These are phyloP conservation scores for Iris pallida DNA, from an alignment of 116 monocot species.

Conservation along the genomic window DNA sequence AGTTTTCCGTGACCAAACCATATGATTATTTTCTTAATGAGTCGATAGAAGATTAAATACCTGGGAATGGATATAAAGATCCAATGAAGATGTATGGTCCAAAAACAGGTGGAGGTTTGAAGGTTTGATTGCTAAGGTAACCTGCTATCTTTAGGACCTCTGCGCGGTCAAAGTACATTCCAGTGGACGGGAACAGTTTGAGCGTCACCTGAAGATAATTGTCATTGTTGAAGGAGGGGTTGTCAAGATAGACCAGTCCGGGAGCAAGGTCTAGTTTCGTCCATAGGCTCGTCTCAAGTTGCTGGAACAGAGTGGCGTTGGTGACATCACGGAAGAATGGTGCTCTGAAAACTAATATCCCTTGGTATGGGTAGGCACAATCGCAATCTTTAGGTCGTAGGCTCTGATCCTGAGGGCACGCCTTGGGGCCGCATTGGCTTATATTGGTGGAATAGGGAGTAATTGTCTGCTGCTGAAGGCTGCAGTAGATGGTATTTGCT, in stretches of 20 bases:
- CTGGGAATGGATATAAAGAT: conserved; percentile 28
- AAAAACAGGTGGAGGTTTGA: conserved; percentile 35
- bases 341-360: conserved; percentile 37
- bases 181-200: conserved; percentile 36
- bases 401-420: conserved; percentile 26
- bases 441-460: conserved; percentile 27
- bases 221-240: conserved; percentile 22
- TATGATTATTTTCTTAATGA: not conserved
- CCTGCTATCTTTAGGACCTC: conserved; percentile 32
- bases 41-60: not conserved
- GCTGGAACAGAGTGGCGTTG: conserved; percentile 33
- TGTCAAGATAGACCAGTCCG: conserved; percentile 29
- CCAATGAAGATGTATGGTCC: conserved; percentile 51
- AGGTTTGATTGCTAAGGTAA: conserved; percentile 45
- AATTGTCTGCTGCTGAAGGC: conserved; percentile 5
- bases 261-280: conserved; percentile 22
- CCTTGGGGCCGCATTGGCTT: conserved; percentile 12
- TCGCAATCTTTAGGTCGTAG: conserved; percentile 33
- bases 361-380: conserved; percentile 44
- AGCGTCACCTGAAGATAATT: conserved; percentile 33
- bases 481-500: conserved; percentile 23
- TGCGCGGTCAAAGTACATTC: conserved; percentile 24
- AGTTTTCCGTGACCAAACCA: too few relatives aligned
- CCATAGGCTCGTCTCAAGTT: conserved; percentile 38
- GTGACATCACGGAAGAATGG: conserved; percentile 42